These are phyloP conservation scores for Akanthomyces uredinophilus DNA, from an alignment of 2,329 filamentous ascomycete genomes.

Conservation along the genomic window DNA sequence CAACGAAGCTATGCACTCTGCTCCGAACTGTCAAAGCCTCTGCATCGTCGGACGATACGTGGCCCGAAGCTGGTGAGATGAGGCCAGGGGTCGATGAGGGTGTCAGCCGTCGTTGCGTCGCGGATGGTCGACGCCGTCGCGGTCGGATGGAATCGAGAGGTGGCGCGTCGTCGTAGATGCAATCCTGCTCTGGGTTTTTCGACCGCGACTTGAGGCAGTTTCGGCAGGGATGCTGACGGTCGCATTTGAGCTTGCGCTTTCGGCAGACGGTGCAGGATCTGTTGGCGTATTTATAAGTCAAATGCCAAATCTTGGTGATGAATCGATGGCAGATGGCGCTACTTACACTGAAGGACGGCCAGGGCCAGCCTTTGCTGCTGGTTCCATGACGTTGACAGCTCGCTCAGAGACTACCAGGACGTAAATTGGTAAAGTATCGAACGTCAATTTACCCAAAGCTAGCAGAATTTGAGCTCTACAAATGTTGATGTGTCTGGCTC, in stretches of 20 bases:
- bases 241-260: constrained; percentile 38
- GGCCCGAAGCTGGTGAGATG: neutral
- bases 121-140: neutral
- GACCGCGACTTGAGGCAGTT: constrained; percentile 33
- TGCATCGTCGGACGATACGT: neutral
- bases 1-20: no score
- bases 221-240: constrained; percentile 35
- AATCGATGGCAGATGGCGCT: neutral
- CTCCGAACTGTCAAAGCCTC: neutral
- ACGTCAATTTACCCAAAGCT: neutral
- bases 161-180: constrained; percentile 25
- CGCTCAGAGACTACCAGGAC: neutral
- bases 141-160: neutral
- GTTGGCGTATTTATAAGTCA: neutral
- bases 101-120: neutral
- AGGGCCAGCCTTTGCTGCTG: neutral
- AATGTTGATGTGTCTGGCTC: neutral
- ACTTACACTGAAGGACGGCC: neutral
- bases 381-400: neutral
- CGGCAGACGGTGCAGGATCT: constrained; percentile 39
- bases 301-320: no score
- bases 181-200: constrained; percentile 24
- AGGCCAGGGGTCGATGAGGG: constrained; percentile 2
- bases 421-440: neutral
- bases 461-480: neutral